These are phyloP conservation scores for Peronosclerospora sorghi DNA, from an alignment of 352 stramenopile species.

Conservation along the genomic window DNA sequence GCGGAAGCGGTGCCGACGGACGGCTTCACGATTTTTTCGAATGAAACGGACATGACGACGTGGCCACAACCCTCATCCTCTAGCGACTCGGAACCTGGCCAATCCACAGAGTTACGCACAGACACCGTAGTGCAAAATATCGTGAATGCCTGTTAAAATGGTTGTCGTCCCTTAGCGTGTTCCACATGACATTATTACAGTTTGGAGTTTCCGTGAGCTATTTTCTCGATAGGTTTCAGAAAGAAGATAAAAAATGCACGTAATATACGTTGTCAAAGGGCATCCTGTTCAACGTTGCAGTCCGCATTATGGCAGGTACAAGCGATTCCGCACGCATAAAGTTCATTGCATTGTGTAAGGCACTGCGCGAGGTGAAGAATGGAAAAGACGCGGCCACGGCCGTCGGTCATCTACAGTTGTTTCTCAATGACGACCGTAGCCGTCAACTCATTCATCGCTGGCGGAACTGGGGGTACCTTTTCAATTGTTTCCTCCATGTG, in stretches of 20 bases:
- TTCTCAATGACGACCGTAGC: slow-evolving; percentile 35
- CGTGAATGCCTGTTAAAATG: too few species aligned
- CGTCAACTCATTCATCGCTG: slow-evolving; percentile 59
- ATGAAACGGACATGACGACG: slow-evolving; percentile 22
- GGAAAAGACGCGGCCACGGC: slow-evolving; percentile 21
- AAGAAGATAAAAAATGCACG: too few species aligned
- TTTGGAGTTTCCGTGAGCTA: too few species aligned
- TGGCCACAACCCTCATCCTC: slow-evolving; percentile 18
- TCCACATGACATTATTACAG: too few species aligned
- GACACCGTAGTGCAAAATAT: too few species aligned
- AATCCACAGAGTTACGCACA: too few species aligned
- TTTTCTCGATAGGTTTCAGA: too few species aligned
- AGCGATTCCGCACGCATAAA: slow-evolving; percentile 29
- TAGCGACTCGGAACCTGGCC: background rate
- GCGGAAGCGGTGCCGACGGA: slow-evolving; percentile 26
- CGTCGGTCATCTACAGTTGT: slow-evolving; percentile 32
- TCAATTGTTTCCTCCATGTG: slow-evolving; percentile 35
- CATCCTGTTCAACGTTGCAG: too few species aligned
- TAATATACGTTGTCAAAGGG: too few species aligned
- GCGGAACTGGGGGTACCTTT: slow-evolving; percentile 53
- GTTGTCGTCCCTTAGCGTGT: too few species aligned
- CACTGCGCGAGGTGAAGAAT: slow-evolving; percentile 33
- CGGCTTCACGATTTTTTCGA: slow-evolving; percentile 37
- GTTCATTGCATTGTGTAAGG: slow-evolving; percentile 34
- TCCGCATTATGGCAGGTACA: slow-evolving; percentile 5